Evolutionary conservation across 225 moss, liverwort and hornwort species (phyloP), one percentile per base, ranked within the genome.

Genomic region (Physcomitrellopsis africana): DNA sequence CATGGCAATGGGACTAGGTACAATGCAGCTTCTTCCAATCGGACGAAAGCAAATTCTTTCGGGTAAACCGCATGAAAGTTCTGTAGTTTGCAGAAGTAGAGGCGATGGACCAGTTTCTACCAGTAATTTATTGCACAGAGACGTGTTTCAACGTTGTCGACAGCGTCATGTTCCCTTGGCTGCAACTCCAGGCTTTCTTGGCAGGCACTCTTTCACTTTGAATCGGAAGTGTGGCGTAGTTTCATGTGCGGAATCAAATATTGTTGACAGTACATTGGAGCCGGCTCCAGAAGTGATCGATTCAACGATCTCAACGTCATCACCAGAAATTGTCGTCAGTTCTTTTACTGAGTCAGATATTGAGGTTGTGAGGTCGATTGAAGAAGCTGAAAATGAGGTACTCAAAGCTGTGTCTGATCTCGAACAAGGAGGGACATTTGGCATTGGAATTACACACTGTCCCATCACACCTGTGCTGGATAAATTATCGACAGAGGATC

Each of bases 351-450:
- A 80, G 80, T 84, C 84, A 58, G 84, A 80, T 15, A 80, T 87
- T 24, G 87, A 85, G 70, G 82, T 85, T 46, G 80, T 87, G 72
- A 85, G 82, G 72, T 87, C 87, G 60, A 84, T 87, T 8, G 82
- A 85, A 75, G 82, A 87, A 75, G 87, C 87, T 59, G 87, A 85
- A 63, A 85, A 87, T 63, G 87, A 87, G 65, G 71, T 85, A 37
- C 84, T 87, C 54, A 80, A 60, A 67, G 81, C 80, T 23, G 87
- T 87, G 19, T 79, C 79, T 73, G 67, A 16, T n/a, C 26, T 72
- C 51, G 73, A 66, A 23, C 75, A 71, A 37, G 86, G 70, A 26
- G 83, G 81, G 55, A 70, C 52, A 46, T 18, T 73, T 42, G 81
- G 56, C 16, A 70, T 44, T 23, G 80, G 68, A 54, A 58, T n/a